These are phyloP conservation scores for Coemansia umbellata DNA, from an alignment of 192 early-diverging fungal species.

Conservation along the genomic window DNA sequence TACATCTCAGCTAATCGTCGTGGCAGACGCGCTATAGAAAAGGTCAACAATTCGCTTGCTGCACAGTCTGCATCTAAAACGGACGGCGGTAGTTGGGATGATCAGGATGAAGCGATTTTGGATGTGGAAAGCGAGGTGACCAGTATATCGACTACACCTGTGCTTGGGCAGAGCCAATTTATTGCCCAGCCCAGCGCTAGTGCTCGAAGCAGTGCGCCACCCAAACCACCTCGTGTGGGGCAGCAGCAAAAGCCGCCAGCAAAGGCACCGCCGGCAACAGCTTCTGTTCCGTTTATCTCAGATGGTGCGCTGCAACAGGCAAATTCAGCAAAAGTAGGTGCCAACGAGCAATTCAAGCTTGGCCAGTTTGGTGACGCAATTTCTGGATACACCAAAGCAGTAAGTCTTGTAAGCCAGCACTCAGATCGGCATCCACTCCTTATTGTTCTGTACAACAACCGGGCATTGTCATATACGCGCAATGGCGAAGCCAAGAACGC, in stretches of 20 bases:
- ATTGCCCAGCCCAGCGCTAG: constrained; percentile 1
- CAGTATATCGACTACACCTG: background rate
- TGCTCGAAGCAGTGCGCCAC: background rate
- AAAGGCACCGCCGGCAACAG: constrained; percentile 1
- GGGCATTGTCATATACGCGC: constrained; percentile 76
- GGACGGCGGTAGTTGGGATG: too few species aligned
- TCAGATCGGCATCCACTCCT: constrained; percentile 58
- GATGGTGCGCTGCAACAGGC: constrained; percentile 9
- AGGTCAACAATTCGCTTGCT: background rate
- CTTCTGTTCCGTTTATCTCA: constrained; percentile 14
- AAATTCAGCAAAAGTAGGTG: constrained; percentile 52
- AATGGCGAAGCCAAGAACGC: constrained; percentile 75
- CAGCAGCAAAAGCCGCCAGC: background rate
- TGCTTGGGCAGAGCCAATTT: constrained; percentile 1
- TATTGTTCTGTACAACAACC: constrained; percentile 76
- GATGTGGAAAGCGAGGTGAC: constrained; percentile 3
- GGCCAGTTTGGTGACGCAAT: constrained; percentile 87
- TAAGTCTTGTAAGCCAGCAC: constrained; percentile 52
- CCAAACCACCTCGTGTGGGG: background rate
- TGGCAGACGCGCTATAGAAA: constrained; percentile 1
- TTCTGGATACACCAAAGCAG: constrained; percentile 62
- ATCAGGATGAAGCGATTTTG: constrained; percentile 4
- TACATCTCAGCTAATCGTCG: constrained; percentile 33
- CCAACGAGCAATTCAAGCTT: constrained; percentile 82
- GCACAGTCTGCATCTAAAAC: background rate